Base-by-base conservation (phyloP, 176 grass and related monocot species). In the Elymus sibiricus region DNA sequence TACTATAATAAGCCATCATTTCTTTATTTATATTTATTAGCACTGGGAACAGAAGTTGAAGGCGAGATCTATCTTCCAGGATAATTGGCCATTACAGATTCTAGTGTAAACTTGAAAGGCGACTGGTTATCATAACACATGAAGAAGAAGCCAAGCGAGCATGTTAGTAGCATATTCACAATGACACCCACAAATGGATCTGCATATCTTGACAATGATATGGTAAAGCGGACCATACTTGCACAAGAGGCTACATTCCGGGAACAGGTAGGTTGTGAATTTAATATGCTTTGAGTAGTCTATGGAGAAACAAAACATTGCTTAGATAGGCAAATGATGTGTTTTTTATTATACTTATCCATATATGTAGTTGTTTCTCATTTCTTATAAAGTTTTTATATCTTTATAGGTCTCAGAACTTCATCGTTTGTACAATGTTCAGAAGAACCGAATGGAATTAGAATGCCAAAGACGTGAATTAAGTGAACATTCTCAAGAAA, bases 141-240 rank as follows among this genome's bases (percentile, higher is more conserved):
- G 78, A 85, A 95, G 22, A 89, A 86, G 10, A 90, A 66, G 47
- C 76, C 78, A 34, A 90, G 56, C 73, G 79, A 73, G 27, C 68
- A 68, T 79, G 34, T 79, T 11, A 78, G 62, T 78, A 84, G 88
- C 47, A 86, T 67, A 64, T 90, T 87, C 74, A 82, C 76, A 68
- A 79, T 82, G 24, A 77, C 61, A 75, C 77, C 87, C 12, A 55
- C 73, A 22, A 87, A 92, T 81, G 89, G 85, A 62, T 91, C 69
- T 63, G 65, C 88, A 62, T 80, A 82, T 51, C 86, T 87, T 32
- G 87, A 90, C 25, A 90, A 93, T 67, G 87, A 95, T 87, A 89
- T 85, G 85, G n/a, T 98, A 65, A 98, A 90, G 80, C 83, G 76
- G 77, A 98, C 78, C 80, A 93, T 98, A 86, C 91, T 98, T 79